These are phyloP conservation scores for Diaporthe sp. DNA, from an alignment of 2,329 filamentous ascomycete genomes.

Conservation along the genomic window DNA sequence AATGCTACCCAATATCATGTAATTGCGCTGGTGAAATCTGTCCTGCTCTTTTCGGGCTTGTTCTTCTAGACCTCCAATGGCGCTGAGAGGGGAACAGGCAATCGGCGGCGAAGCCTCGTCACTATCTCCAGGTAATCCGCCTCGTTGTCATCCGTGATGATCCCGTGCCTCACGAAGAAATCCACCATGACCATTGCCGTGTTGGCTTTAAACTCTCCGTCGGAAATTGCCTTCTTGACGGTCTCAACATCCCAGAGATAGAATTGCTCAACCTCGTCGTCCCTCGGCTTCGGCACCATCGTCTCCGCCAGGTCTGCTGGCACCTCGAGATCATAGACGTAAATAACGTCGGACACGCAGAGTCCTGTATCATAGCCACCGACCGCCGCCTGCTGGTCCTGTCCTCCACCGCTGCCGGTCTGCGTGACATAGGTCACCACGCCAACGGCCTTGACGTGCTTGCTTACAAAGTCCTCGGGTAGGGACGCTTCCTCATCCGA, in stretches of 20 bases:
- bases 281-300: slow-evolving; percentile 75
- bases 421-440: slow-evolving; percentile 78
- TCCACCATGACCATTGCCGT: slow-evolving; percentile 84
- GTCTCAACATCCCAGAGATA: slow-evolving; percentile 72
- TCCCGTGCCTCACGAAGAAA: slow-evolving; percentile 84
- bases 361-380: slow-evolving; percentile 72
- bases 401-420: slow-evolving; percentile 72
- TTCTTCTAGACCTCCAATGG: neutral
- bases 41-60: neutral
- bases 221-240: slow-evolving; percentile 72
- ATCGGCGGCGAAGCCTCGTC: slow-evolving; percentile 57
- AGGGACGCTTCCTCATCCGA: slow-evolving; percentile 80
- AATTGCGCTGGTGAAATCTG: neutral
- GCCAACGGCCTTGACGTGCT: slow-evolving; percentile 66
- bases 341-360: slow-evolving; percentile 77
- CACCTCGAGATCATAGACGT: slow-evolving; percentile 79
- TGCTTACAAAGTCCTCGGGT: slow-evolving; percentile 69
- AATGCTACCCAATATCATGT: neutral
- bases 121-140: slow-evolving; percentile 79
- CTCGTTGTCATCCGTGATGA: slow-evolving; percentile 81
- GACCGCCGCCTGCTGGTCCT: slow-evolving; percentile 61
- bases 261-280: slow-evolving; percentile 86
- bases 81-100: slow-evolving; percentile 55
- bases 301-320: slow-evolving; percentile 58
- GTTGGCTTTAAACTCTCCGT: slow-evolving; percentile 87